phyloP scores from a whole-genome alignment of 192 early-diverging fungal genomes.

The Gigaspora rosea region DNA sequence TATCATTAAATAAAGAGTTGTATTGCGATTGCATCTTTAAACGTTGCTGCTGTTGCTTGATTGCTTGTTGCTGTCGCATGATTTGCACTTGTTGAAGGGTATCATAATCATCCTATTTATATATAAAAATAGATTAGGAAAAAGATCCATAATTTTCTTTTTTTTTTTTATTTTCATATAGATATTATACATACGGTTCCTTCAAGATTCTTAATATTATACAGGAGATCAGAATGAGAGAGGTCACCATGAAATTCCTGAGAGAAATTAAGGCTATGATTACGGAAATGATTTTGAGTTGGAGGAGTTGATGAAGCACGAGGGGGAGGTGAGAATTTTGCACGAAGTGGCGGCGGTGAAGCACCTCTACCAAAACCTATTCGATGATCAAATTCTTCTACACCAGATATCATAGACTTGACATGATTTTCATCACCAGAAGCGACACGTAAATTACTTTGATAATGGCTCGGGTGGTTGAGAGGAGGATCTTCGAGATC shows the following conservation, averaged over 20 bases:
- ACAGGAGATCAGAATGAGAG: constrained; percentile 47
- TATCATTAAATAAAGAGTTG: constrained; percentile 27
- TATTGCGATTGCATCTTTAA: constrained; percentile 53
- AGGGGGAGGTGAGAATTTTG: constrained; percentile 55
- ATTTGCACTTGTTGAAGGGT: constrained; percentile 44
- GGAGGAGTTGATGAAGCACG: constrained; percentile 73
- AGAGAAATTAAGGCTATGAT: constrained; percentile 42
- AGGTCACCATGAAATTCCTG: constrained; percentile 43
- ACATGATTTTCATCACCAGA: constrained; percentile 55
- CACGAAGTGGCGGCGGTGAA: constrained; percentile 42
- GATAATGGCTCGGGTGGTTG: constrained; percentile 29
- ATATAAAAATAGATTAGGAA: constrained; percentile 1
- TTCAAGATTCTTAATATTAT: constrained; percentile 54
- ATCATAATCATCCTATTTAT: constrained; percentile 45
- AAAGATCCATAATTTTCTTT: neutral
- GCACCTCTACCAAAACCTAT: constrained; percentile 32
- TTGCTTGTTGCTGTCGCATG: constrained; percentile 44
- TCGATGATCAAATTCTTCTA: constrained; percentile 52
- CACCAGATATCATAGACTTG: constrained; percentile 57
- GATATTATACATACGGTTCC: constrained; percentile 38
- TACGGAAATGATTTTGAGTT: constrained; percentile 48
- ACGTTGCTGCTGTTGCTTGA: constrained; percentile 52
- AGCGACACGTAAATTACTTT: constrained; percentile 37
- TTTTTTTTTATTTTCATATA: neutral
- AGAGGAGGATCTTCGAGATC: constrained; percentile 46